Base-by-base conservation (phyloP, 2,329 filamentous ascomycete genomes). In the Aspergillus puulaauensis region DNA sequence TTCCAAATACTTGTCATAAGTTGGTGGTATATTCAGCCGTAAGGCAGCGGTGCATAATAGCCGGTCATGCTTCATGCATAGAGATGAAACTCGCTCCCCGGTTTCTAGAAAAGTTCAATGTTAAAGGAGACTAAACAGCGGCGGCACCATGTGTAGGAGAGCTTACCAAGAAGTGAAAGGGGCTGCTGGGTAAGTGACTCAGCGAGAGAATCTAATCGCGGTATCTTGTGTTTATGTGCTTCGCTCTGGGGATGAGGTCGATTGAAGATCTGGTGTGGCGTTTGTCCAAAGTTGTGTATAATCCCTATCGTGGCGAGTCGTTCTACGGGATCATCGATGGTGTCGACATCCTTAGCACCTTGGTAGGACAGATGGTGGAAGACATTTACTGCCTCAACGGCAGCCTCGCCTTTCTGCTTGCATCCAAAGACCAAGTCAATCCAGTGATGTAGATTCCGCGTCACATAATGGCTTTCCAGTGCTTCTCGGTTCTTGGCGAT, bases 231-330 rank as follows among this genome's bases (percentile, higher is more conserved):
- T 21, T 84, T 80, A 4, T 83, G 76, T 56, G 90, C 83, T 63
- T 96, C 92, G 14, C 89, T 85, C n/a, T 84, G 77, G 3, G 90
- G 87, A 73, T 99, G 95, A 12, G 89, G 82, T 58, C 89, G 88
- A 45, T 86, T 84, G 72, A 98, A 99, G 15, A 98, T 89, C 72
- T 99, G 96, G 66, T 96, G 90, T 2, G 96, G 95, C 1, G 96
- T 99, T 73, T 99, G 95, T 0, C 95, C 95, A 73, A 99, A 99
- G 67, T 98, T 98, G 75, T 99, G 93, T 66, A 99, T 98, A 65
- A 97, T 96, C 35, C 91, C 91, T 54, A 96, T 97, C 0, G 92
- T 93, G 5, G 93, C 90, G 6, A 92, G 81, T 44, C 92, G 84
- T 73, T 98, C 93, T 56, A 93, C 86, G 0, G 90, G 89, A 70